Evolutionary conservation across 495 filamentous ascomycete genomes (phyloP).

Genomic region (Xylaria intraflava): DNA sequence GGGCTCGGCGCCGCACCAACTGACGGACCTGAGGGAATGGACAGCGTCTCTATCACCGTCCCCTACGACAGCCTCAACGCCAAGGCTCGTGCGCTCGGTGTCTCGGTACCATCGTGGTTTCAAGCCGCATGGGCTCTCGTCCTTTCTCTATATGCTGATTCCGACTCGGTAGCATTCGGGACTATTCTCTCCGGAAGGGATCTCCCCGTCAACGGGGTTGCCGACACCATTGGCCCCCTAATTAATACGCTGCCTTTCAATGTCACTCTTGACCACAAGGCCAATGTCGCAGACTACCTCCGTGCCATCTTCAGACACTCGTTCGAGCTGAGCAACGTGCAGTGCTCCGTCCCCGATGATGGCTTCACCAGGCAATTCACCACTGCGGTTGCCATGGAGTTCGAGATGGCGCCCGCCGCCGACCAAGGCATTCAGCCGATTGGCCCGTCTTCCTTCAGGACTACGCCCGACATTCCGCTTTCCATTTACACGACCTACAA

Average conservation of each 20-base stretch:
- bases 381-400: constrained; percentile 1
- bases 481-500: neutral
- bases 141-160: constrained; percentile 12
- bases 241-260: constrained; percentile 20
- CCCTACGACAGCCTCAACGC: neutral
- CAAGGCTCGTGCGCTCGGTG: neutral
- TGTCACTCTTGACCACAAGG: neutral
- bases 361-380: constrained; percentile 5
- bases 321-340: neutral
- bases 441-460: constrained; percentile 2
- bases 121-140: constrained; percentile 3
- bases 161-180: constrained; percentile 38
- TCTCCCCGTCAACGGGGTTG: constrained; percentile 26
- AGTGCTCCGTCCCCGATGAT: constrained; percentile 3
- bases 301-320: neutral
- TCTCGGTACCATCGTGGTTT: neutral
- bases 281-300: neutral
- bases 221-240: constrained; percentile 20
- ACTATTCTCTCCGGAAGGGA: constrained; percentile 41
- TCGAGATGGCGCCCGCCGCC: neutral
- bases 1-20: too few relatives aligned
- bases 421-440: constrained; percentile 17
- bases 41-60: neutral
- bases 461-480: neutral
- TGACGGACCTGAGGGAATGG: too few relatives aligned